A percentile compares a stretch with the other conserved stretches of the same genome.
Conservation (phyloP, 2,329 filamentous ascomycete species). For the Aspergillus sp. region DNA sequence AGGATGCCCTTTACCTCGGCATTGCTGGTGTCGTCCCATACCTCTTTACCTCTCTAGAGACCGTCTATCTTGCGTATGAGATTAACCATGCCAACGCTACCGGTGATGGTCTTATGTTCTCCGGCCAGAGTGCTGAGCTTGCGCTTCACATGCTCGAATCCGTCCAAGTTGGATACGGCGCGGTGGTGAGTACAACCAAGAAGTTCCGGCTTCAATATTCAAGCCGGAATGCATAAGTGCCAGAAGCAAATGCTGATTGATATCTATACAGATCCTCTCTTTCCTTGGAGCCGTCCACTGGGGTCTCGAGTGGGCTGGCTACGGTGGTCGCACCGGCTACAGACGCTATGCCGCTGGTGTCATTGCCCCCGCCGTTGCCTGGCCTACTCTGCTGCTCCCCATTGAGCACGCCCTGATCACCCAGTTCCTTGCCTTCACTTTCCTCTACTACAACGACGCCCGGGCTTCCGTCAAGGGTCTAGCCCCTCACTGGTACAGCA, state of each 20-base stretch:
- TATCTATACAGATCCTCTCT: conserved; percentile 68
- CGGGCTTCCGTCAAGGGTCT: conserved; percentile 72
- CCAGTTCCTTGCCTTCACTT: conserved; percentile 82
- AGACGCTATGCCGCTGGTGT: conserved; percentile 83
- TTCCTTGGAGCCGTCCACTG: conserved; percentile 94
- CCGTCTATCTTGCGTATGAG: conserved; percentile 79
- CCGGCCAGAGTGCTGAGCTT: conserved; percentile 68
- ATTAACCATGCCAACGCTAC: conserved; percentile 66
- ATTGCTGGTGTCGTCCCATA: conserved; percentile 82
- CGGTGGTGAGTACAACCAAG: conserved; percentile 59
- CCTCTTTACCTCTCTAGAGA: conserved; percentile 77
- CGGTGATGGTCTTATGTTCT: conserved; percentile 65
- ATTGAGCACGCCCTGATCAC: conserved; percentile 80
- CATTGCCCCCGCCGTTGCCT: conserved; percentile 74
- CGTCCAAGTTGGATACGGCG: conserved; percentile 86
- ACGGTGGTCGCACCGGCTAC: conserved; percentile 66
- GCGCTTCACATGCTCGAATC: conserved; percentile 77
- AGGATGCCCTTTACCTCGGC: conserved; percentile 66
- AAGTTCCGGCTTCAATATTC: not conserved
- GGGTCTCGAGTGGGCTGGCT: conserved; percentile 81
- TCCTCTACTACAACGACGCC: conserved; percentile 81
- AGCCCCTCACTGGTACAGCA: conserved; percentile 81
- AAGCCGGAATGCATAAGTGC: not conserved
- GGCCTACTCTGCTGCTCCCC: conserved; percentile 85
- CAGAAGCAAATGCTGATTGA: not conserved